Evolutionary conservation across 2,329 filamentous ascomycete genomes (phyloP).

Genomic region (Huntiella omanensis): DNA sequence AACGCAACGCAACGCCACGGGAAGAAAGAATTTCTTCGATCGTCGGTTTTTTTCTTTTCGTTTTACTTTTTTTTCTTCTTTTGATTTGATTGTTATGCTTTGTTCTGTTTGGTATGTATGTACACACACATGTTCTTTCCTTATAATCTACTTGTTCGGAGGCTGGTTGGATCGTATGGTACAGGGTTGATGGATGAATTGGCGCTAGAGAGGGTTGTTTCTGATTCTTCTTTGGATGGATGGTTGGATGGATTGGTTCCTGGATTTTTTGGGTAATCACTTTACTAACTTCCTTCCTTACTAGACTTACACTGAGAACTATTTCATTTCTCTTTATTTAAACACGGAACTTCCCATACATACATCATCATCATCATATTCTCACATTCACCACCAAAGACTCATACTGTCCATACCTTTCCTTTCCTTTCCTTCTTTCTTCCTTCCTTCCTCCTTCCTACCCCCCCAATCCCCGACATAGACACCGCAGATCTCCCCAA

Average conservation of each 20-base stretch:
- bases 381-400: background rate
- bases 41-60: constrained; percentile 1
- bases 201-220: background rate
- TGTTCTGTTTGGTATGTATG: background rate
- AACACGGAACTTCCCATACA: too few relatives aligned
- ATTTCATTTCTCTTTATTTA: background rate
- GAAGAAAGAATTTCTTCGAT: too few relatives aligned
- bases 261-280: too few relatives aligned
- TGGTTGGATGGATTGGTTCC: background rate
- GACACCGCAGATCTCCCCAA: background rate
- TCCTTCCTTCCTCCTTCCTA: background rate
- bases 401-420: background rate
- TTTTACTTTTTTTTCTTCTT: constrained; percentile 6
- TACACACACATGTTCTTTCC: too few relatives aligned
- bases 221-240: background rate
- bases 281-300: background rate
- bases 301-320: too few relatives aligned
- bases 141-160: background rate
- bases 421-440: background rate
- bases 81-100: background rate
- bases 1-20: too few relatives aligned
- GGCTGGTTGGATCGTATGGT: constrained; percentile 3
- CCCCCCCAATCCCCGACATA: background rate
- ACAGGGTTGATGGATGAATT: constrained; percentile 4
- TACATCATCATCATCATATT: too few relatives aligned